A percentile compares a stretch with the other conserved stretches of the same genome.
phyloP scores from a whole-genome alignment of 768 basidiomycete genomes.

The Lentinula aciculospora region DNA sequence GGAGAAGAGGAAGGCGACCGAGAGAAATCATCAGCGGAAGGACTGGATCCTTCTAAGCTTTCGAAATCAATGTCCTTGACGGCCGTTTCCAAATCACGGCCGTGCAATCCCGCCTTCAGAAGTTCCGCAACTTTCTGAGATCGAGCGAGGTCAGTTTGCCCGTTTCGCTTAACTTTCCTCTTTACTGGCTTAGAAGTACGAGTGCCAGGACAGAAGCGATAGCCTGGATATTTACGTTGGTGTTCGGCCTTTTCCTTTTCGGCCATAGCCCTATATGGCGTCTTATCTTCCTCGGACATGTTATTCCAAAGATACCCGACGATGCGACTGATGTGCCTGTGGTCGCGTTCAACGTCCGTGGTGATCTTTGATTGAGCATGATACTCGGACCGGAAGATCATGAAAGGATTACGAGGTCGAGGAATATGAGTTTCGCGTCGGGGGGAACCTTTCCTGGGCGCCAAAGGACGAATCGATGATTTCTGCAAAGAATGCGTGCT shows the following conservation, averaged over 20 bases:
- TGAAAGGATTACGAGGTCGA: constrained; percentile 84
- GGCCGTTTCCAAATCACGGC: constrained; percentile 40
- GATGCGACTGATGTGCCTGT: constrained; percentile 53
- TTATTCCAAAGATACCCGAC: constrained; percentile 51
- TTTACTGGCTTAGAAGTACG: constrained; percentile 40
- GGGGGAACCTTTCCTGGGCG: constrained; percentile 4
- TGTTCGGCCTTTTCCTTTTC: constrained; percentile 48
- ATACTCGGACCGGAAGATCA: constrained; percentile 61
- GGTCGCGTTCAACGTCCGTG: constrained; percentile 47
- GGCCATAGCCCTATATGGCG: constrained; percentile 45
- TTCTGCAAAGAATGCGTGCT: neutral
- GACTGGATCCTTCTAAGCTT: neutral
- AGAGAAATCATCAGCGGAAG: constrained; percentile 5
- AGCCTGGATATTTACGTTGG: constrained; percentile 41
- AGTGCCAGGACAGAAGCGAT: constrained; percentile 44
- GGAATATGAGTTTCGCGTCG: constrained; percentile 51
- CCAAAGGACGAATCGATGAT: neutral
- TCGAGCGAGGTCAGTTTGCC: constrained; percentile 39
- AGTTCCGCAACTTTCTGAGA: constrained; percentile 46
- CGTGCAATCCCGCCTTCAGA: constrained; percentile 43
- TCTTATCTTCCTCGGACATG: constrained; percentile 44
- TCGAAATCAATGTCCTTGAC: constrained; percentile 27
- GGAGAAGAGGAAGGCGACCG: neutral
- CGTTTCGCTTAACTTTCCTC: constrained; percentile 48
- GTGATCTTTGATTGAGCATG: constrained; percentile 44